Conservation (phyloP, 2,329 filamentous ascomycete species). For the Talaromyces sp. region DNA sequence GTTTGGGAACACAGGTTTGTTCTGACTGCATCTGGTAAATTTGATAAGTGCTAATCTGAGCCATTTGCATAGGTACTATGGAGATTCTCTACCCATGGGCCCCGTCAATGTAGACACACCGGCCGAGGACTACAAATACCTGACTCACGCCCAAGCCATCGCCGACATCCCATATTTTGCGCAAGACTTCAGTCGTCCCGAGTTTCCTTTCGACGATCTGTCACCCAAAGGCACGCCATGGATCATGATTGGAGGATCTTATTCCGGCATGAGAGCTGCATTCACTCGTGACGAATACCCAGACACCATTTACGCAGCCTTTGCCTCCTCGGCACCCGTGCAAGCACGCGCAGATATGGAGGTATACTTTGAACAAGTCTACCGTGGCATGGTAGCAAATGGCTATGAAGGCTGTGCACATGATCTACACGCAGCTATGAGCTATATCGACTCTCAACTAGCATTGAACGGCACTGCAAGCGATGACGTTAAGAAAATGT, state of each 20-base stretch:
- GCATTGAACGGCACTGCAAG: slow-evolving; percentile 31
- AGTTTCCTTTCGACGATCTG: slow-evolving; percentile 33
- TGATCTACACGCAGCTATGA: slow-evolving; percentile 48
- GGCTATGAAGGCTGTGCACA: slow-evolving; percentile 50
- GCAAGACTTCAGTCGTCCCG: slow-evolving; percentile 35
- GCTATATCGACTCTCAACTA: slow-evolving; percentile 49
- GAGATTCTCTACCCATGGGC: slow-evolving; percentile 37
- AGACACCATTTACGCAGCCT: slow-evolving; percentile 41
- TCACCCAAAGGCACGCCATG: slow-evolving; percentile 43
- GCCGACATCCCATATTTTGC: slow-evolving; percentile 47
- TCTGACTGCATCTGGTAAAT: slow-evolving; percentile 21
- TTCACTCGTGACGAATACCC: slow-evolving; percentile 44
- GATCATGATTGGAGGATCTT: slow-evolving; percentile 47
- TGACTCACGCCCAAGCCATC: slow-evolving; percentile 44
- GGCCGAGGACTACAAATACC: slow-evolving; percentile 40
- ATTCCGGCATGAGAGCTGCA: slow-evolving; percentile 43
- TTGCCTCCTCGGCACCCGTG: slow-evolving; percentile 43
- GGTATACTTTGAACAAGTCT: slow-evolving; percentile 51
- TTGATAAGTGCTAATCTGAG: background rate
- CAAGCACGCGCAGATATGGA: slow-evolving; percentile 50
- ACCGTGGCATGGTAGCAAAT: slow-evolving; percentile 47
- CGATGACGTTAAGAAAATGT: slow-evolving; percentile 45
- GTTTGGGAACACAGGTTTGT: slow-evolving; percentile 44
- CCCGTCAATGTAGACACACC: slow-evolving; percentile 34
- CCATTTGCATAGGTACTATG: slow-evolving; percentile 37